Percentiles rank a stretch among this genome's conserved stretches.
Evolutionary conservation across 805 yeast genomes (phyloP).

Genomic region (Candida ponderosae): DNA sequence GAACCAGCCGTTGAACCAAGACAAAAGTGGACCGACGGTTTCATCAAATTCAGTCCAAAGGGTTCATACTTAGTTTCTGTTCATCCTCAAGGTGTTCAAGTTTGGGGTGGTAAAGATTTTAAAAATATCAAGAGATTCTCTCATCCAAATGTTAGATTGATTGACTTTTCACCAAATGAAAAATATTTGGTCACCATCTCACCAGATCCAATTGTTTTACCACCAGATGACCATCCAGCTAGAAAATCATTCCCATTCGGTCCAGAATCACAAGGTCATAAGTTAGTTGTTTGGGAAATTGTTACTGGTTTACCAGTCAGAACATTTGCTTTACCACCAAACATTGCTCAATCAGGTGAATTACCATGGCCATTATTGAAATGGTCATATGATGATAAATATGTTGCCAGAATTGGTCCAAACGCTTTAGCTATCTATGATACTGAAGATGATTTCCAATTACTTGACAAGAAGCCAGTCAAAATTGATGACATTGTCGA

Average conservation of each 20-base stretch:
- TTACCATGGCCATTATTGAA: constrained; percentile 94
- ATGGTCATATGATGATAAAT: constrained; percentile 91
- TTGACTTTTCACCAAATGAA: constrained; percentile 91
- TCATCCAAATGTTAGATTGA: constrained; percentile 83
- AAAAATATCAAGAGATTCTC: constrained; percentile 67
- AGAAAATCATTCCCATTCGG: constrained; percentile 73
- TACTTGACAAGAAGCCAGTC: constrained; percentile 79
- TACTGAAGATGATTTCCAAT: constrained; percentile 59
- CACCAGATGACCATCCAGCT: constrained; percentile 57
- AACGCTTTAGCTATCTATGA: constrained; percentile 90
- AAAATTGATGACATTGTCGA: constrained; percentile 81
- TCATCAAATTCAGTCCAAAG: constrained; percentile 85
- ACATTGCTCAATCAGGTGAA: constrained; percentile 53
- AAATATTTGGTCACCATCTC: constrained; percentile 86
- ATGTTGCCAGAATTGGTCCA: constrained; percentile 92
- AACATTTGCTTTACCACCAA: constrained; percentile 84
- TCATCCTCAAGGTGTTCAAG: constrained; percentile 90
- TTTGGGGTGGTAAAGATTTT: constrained; percentile 90
- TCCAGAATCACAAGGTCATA: constrained; percentile 85
- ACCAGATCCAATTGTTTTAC: constrained; percentile 69
- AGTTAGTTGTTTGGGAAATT: constrained; percentile 89
- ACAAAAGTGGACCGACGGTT: constrained; percentile 79
- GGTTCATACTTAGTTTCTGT: constrained; percentile 84
- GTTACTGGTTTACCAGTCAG: constrained; percentile 75
- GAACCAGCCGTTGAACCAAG: constrained; percentile 75